Evolutionary conservation across 192 early-diverging fungal genomes (phyloP).

Genomic region (Backusella morwellensis): DNA sequence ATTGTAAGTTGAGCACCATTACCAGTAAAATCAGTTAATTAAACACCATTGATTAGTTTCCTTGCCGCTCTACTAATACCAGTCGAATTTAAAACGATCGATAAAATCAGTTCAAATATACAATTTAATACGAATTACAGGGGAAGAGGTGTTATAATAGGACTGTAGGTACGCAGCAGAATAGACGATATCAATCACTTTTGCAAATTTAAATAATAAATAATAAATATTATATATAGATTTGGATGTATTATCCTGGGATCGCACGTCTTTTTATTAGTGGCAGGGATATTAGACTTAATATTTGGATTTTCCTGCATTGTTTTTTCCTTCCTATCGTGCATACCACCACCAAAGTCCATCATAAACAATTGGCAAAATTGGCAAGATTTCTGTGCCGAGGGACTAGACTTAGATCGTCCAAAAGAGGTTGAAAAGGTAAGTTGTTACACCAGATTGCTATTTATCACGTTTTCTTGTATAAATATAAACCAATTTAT

Average conservation of each 20-base stretch:
- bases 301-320: constrained; percentile 50
- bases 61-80: constrained; percentile 32
- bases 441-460: neutral
- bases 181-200: neutral
- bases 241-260: constrained; percentile 58
- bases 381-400: constrained; percentile 34
- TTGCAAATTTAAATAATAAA: neutral
- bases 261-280: constrained; percentile 39
- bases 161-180: constrained; percentile 34
- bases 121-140: constrained; percentile 52
- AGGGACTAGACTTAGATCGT: constrained; percentile 22
- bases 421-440: constrained; percentile 9
- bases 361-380: constrained; percentile 33
- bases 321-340: constrained; percentile 39
- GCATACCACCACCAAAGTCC: constrained; percentile 10
- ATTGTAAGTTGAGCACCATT: constrained; percentile 16
- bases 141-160: constrained; percentile 51
- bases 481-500: neutral
- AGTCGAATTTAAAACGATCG: constrained; percentile 45
- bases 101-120: constrained; percentile 41
- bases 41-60: neutral
- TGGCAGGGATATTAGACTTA: constrained; percentile 46
- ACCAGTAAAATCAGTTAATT: neutral
- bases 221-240: constrained; percentile 4
- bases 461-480: neutral